phyloP scores from a whole-genome alignment of 768 basidiomycete species.

The Pleurotus cornucopiae region DNA sequence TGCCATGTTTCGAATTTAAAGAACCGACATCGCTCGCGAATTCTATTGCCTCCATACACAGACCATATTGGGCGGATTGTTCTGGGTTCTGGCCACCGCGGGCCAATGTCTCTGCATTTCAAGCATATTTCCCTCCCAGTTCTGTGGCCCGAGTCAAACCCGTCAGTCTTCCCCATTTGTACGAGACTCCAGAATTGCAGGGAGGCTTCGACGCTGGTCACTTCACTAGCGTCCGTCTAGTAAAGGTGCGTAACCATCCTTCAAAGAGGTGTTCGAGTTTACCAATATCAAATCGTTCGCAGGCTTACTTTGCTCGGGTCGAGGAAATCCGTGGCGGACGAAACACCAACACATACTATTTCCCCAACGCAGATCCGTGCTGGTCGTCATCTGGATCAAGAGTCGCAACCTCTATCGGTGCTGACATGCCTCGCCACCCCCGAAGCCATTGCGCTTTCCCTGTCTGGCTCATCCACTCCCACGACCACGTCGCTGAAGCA shows the following conservation, averaged over 20 bases:
- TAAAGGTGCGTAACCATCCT: slow-evolving; percentile 37
- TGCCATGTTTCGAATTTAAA: neutral
- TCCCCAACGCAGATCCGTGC: slow-evolving; percentile 46
- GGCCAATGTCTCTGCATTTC: slow-evolving; percentile 2
- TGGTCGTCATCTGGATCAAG: slow-evolving; percentile 62
- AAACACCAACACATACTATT: slow-evolving; percentile 40
- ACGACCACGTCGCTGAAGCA: neutral
- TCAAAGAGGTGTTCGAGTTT: no score
- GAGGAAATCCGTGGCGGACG: slow-evolving; percentile 54
- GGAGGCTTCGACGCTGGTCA: slow-evolving; percentile 41
- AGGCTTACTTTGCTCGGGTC: slow-evolving; percentile 67
- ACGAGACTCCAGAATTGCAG: slow-evolving; percentile 55
- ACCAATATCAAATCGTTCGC: no score
- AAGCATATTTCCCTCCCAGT: neutral
- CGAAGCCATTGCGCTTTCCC: neutral
- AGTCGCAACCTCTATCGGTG: slow-evolving; percentile 45
- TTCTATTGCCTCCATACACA: neutral
- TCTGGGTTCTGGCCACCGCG: neutral
- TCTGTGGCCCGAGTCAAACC: neutral
- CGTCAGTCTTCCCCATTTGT: slow-evolving; percentile 41
- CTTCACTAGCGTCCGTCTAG: slow-evolving; percentile 59
- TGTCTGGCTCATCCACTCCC: neutral
- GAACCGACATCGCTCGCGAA: neutral
- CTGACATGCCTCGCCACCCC: neutral
- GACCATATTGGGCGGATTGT: neutral